phyloP scores from a whole-genome alignment of 2,329 filamentous ascomycete species.

The Colletotrichum caudatum region DNA sequence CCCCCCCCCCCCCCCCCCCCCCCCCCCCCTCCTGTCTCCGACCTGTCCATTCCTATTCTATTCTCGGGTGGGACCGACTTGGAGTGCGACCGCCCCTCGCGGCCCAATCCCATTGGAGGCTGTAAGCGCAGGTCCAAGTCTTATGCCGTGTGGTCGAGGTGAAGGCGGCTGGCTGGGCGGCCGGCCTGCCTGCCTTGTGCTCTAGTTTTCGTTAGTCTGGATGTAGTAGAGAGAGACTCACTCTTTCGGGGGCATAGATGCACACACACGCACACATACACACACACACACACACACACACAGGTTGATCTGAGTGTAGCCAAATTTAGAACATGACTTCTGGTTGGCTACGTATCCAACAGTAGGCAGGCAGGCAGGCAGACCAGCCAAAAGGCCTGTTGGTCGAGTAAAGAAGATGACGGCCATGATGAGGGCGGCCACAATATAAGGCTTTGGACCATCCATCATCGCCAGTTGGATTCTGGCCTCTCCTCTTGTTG shows the following conservation, averaged over 20 bases:
- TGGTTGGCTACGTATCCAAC: conserved; percentile 38
- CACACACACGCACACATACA: conserved; percentile 8
- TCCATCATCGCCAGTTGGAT: conserved; percentile 54
- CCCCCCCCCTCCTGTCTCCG: conserved; percentile 16
- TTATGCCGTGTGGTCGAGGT: conserved; percentile 27
- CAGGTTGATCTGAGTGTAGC: conserved; percentile 29
- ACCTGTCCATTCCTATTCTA: conserved; percentile 39
- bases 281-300: conserved; percentile 3
- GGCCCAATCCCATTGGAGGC: conserved; percentile 57
- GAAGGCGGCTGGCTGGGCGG: conserved; percentile 36
- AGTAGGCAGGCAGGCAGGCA: conserved; percentile 27
- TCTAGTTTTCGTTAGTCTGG: conserved; percentile 34
- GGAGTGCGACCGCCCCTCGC: conserved; percentile 40
- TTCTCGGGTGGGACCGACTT: conserved; percentile 42
- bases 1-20: conserved; percentile 12
- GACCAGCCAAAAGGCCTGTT: conserved; percentile 36
- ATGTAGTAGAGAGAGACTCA: conserved; percentile 18
- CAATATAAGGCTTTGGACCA: conserved; percentile 69
- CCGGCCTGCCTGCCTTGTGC: conserved; percentile 37
- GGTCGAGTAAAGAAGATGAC: conserved; percentile 32
- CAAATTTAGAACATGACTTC: conserved; percentile 43
- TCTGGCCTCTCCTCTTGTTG: conserved; percentile 56
- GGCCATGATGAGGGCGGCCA: conserved; percentile 60
- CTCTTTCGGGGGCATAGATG: neutral
- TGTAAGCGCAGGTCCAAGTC: conserved; percentile 58